Base-by-base conservation (phyloP, 2,329 filamentous ascomycete genomes). In the Cercospora sp. region DNA sequence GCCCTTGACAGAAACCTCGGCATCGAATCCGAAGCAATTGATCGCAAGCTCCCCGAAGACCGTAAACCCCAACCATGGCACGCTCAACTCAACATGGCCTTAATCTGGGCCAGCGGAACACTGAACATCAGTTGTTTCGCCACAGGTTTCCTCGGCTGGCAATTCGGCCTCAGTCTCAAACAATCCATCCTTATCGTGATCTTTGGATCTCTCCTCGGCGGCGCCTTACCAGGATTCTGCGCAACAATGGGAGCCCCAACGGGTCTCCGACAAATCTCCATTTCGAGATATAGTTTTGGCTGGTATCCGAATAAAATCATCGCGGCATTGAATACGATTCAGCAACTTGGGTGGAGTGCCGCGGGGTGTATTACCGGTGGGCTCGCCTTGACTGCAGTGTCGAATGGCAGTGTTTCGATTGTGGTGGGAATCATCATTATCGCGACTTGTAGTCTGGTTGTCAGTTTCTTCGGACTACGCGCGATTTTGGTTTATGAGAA, bases 271-370 rank as follows among this genome's bases (percentile, higher is more conserved):
- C 80, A 82, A 65, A 83, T 84, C 59, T 76, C 77, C 2, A 78
- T 81, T 31, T 79, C 80, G 60, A 77, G 82, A 60, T 83, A 82
- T 70, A 82, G 81, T n/a, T 83, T 84, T 67, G 83, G 83, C n/a
- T 84, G 82, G 79, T 84, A 79, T 68, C 82, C 82, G 16, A 82
- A 82, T 63, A 84, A 84, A 70, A 74, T 84, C 64, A 79, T 82
- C 64, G 82, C 81, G 4, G 73, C 80, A 1, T 79, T 84, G 55
- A 85, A 84, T 59, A 80, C 82, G 30, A 76, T 84, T 31, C 79
- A 83, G 59, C 82, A 83, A 69, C 77, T 82, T 28, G 81, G 81
- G 3, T 83, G 78, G 78, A 77, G 76, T 26, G 77, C 79, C 7
- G 79, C 81, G 10, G 80, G 79, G 5, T 82, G 79, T 60, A 81